phyloP scores from a whole-genome alignment of 192 early-diverging fungal species.

The Dissophora globulifera region DNA sequence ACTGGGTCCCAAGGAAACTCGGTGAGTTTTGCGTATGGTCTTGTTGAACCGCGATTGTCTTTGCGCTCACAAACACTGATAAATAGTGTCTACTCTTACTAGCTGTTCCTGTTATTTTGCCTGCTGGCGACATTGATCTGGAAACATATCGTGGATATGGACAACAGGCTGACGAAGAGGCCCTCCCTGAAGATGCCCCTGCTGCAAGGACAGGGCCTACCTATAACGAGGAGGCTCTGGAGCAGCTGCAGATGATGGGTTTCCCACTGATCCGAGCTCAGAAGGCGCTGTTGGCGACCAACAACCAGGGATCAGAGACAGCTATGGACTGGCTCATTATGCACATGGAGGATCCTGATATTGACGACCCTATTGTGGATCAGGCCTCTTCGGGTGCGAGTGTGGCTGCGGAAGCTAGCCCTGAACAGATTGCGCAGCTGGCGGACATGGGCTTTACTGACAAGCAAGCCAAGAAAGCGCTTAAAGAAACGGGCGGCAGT shows the following conservation, averaged over 20 bases:
- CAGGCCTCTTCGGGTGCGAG: neutral
- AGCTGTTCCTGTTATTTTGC: conserved; percentile 69
- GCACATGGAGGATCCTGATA: conserved; percentile 96
- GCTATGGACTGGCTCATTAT: conserved; percentile 97
- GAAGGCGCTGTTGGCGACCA: conserved; percentile 85
- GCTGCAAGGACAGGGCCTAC: conserved; percentile 38
- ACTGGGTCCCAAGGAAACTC: conserved; percentile 83
- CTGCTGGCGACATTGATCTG: conserved; percentile 66
- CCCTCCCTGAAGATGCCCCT: conserved; percentile 77
- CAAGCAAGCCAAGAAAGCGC: conserved; percentile 81
- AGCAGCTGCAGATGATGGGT: conserved; percentile 92
- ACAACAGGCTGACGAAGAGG: conserved; percentile 72
- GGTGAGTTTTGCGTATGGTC: conserved; percentile 36
- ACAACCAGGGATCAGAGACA: conserved; percentile 80
- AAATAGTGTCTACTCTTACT: neutral
- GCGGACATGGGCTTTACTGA: conserved; percentile 93
- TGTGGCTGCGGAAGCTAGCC: conserved; percentile 24
- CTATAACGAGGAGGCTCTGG: conserved; percentile 75
- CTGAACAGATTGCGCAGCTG: conserved; percentile 67
- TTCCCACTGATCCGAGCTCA: conserved; percentile 87
- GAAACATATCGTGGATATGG: conserved; percentile 77
- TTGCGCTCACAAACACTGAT: no score
- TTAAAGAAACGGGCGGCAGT: conserved; percentile 83
- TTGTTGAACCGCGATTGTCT: neutral
- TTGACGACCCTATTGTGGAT: conserved; percentile 74